Percentiles rank a stretch among this genome's conserved stretches.
Evolutionary conservation across 768 basidiomycete species (phyloP).

Genomic region (Lactifluus pinguis): DNA sequence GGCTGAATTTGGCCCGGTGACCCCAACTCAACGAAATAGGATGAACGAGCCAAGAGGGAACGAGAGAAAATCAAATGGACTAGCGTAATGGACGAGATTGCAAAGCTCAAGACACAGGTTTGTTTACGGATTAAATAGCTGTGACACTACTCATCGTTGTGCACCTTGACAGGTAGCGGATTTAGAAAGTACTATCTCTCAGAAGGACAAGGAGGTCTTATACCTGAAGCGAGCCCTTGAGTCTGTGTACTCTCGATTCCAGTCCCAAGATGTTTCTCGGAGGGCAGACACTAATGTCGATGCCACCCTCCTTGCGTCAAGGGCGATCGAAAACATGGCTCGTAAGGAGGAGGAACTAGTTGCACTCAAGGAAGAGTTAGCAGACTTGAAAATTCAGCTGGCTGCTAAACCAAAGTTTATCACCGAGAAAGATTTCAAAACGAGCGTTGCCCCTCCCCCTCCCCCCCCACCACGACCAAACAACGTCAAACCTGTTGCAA

Average conservation of each 20-base stretch:
- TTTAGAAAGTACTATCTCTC: conserved; percentile 35
- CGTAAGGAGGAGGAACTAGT: conserved; percentile 61
- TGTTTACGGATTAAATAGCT: conserved; percentile 12
- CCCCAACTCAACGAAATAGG: conserved; percentile 31
- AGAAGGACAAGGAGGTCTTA: conserved; percentile 63
- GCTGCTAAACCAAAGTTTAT: conserved; percentile 40
- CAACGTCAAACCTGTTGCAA: neutral
- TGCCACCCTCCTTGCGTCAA: conserved; percentile 58
- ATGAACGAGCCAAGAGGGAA: conserved; percentile 66
- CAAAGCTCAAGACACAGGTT: conserved; percentile 62
- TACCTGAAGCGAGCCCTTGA: conserved; percentile 83
- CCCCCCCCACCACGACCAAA: conserved; percentile 39
- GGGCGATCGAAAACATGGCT: conserved; percentile 57
- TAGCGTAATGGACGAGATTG: conserved; percentile 63
- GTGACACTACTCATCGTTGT: neutral
- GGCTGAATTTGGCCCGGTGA: neutral
- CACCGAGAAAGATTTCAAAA: conserved; percentile 67
- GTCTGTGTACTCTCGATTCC: conserved; percentile 76
- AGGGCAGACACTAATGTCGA: conserved; percentile 49
- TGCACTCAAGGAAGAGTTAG: conserved; percentile 40
- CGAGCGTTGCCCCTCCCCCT: conserved; percentile 53
- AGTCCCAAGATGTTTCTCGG: conserved; percentile 43
- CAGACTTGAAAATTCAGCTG: conserved; percentile 42
- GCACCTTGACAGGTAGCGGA: conserved; percentile 39
- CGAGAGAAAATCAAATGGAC: conserved; percentile 69